A percentile compares a stretch with the other conserved stretches of the same genome.
phyloP scores from a whole-genome alignment of 176 grass and related monocot genomes.

The Chloris gayana region DNA sequence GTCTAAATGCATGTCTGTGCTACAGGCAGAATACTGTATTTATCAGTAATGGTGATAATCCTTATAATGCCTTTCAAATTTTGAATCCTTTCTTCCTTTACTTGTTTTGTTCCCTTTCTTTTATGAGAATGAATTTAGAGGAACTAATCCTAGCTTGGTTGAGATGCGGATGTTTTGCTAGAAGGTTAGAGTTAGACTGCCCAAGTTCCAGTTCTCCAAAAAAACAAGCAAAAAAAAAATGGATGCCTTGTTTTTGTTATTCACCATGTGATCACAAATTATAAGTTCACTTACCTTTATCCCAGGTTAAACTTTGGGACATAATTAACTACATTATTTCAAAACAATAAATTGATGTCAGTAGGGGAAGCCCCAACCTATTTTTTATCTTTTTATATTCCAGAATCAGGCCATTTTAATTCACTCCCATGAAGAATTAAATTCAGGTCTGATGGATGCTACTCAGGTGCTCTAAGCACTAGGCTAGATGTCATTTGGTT shows the following conservation, averaged over 20 bases:
- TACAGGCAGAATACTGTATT: not conserved
- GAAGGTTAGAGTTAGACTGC: not conserved
- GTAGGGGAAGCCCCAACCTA: too few species aligned
- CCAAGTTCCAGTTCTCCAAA: not conserved
- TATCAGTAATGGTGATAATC: not conserved
- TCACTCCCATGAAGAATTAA: too few species aligned
- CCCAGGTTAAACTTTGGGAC: too few species aligned
- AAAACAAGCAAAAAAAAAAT: not conserved
- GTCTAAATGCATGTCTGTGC: not conserved
- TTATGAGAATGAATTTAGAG: not conserved
- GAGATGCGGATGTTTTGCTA: not conserved
- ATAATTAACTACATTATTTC: too few species aligned
- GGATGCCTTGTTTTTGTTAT: not conserved
- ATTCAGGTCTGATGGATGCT: too few species aligned
- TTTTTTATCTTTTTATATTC: too few species aligned
- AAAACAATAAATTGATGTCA: too few species aligned
- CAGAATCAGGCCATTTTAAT: too few species aligned
- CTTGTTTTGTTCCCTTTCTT: not conserved
- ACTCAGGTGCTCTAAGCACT: too few species aligned
- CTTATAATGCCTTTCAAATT: not conserved
- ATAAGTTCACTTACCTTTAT: too few species aligned
- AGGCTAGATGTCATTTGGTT: too few species aligned
- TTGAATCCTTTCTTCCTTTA: not conserved
- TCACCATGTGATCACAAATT: not conserved
- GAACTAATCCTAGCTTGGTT: not conserved